Conservation (phyloP, 2,329 filamentous ascomycete genomes). For the Pezicula carpinea region DNA sequence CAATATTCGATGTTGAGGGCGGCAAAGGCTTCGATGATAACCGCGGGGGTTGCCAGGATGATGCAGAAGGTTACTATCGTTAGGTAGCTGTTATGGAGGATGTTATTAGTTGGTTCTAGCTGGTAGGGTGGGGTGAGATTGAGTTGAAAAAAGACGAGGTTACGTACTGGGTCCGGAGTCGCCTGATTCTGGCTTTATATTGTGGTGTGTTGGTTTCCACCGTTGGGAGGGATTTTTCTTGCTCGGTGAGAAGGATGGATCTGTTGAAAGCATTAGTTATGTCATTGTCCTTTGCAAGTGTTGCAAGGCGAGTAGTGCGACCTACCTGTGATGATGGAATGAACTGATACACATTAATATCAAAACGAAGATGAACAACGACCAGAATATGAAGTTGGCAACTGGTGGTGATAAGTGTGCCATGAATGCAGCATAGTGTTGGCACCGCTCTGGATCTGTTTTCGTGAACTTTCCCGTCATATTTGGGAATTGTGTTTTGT, state of each 20-base stretch:
- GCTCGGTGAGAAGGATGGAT: conserved; percentile 14
- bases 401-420: conserved; percentile 36
- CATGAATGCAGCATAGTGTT: conserved; percentile 41
- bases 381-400: conserved; percentile 44
- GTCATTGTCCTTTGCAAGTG: neutral
- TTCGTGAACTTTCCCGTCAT: conserved; percentile 33
- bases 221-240: conserved; percentile 4
- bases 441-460: conserved; percentile 30
- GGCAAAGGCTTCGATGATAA: conserved; percentile 50
- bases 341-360: conserved; percentile 40
- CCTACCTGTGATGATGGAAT: conserved; percentile 24
- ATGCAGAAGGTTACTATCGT: conserved; percentile 41
- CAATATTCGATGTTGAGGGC: conserved; percentile 42
- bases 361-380: conserved; percentile 39
- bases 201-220: neutral
- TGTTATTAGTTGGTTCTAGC: conserved; percentile 19
- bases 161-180: neutral
- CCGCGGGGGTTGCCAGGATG: conserved; percentile 36
- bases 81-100: conserved; percentile 32
- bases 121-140: conserved; percentile 10
- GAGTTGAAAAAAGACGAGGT: neutral
- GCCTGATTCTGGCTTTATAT: neutral
- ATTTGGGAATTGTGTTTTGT: neutral
- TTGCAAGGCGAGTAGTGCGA: neutral
- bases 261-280: conserved; percentile 7